Conservation (phyloP, 2,329 filamentous ascomycete species). For the Paramyrothecium sp. region DNA sequence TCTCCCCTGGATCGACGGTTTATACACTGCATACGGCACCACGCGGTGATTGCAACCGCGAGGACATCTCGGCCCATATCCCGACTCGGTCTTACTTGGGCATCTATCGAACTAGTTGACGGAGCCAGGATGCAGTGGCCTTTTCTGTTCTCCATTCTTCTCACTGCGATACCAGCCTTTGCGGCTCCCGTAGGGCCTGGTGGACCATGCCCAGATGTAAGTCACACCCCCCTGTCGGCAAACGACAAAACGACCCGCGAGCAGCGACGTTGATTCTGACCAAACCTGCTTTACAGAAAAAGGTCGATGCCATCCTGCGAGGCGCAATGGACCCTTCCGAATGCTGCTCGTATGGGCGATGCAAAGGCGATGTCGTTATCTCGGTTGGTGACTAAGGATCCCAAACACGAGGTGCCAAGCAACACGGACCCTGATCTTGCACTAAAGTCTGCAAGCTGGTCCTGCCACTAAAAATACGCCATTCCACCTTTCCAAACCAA, state of each 20-base stretch:
- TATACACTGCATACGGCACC: no score
- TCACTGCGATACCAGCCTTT: slow-evolving; percentile 12
- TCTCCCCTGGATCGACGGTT: no score
- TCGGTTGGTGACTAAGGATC: slow-evolving; percentile 33
- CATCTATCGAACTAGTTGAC: no score
- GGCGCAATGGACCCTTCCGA: slow-evolving; percentile 45
- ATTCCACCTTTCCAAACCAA: not conserved
- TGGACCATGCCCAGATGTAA: slow-evolving; percentile 33
- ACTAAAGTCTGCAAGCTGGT: not conserved
- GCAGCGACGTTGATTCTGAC: slow-evolving; percentile 5
- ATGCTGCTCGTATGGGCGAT: slow-evolving; percentile 54
- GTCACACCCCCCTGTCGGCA: slow-evolving; percentile 2
- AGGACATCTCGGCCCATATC: no score
- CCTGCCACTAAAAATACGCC: not conserved
- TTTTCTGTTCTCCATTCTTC: slow-evolving; percentile 9
- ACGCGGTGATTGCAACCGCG: no score
- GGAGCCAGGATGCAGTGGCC: slow-evolving; percentile 17
- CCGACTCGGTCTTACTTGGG: no score
- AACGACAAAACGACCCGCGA: not conserved
- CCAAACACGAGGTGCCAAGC: not conserved
- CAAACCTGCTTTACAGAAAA: slow-evolving; percentile 16
- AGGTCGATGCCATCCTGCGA: slow-evolving; percentile 43
- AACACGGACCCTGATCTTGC: not conserved
- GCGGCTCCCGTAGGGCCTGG: slow-evolving; percentile 27
- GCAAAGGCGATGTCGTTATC: slow-evolving; percentile 48